A percentile compares a stretch with the other conserved stretches of the same genome.
Conservation (phyloP, 306 rosid genomes). For the Sophora flavescens region DNA sequence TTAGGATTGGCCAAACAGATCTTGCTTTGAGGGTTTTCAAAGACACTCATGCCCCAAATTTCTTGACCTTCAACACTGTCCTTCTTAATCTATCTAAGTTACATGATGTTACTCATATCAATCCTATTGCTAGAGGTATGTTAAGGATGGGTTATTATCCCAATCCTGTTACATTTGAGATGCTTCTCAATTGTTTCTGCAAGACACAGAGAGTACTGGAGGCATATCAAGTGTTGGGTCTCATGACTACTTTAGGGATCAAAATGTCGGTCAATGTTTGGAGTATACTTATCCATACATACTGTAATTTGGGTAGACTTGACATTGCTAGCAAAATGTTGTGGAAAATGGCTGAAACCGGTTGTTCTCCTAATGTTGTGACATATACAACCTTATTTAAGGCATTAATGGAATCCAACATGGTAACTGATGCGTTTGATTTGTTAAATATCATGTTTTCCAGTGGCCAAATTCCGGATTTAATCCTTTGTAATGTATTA, state of each 20-base stretch:
- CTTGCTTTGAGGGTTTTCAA: constrained; percentile 52
- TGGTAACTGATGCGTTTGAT: constrained; percentile 50
- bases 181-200: constrained; percentile 56
- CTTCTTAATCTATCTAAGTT: constrained; percentile 51
- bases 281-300: constrained; percentile 47
- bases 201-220: constrained; percentile 48
- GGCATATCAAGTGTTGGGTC: constrained; percentile 55
- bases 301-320: constrained; percentile 46
- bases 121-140: constrained; percentile 47
- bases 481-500: constrained; percentile 60
- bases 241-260: constrained; percentile 51
- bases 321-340: constrained; percentile 47
- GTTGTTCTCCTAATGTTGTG: constrained; percentile 30
- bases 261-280: constrained; percentile 27
- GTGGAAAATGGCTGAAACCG: constrained; percentile 50
- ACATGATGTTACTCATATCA: constrained; percentile 30
- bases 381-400: constrained; percentile 57
- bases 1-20: constrained; percentile 53
- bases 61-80: constrained; percentile 53
- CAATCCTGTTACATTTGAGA: constrained; percentile 51
- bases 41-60: constrained; percentile 50
- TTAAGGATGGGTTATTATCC: constrained; percentile 50
- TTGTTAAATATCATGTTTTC: constrained; percentile 48
- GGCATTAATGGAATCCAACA: constrained; percentile 53
- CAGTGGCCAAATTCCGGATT: constrained; percentile 51